These are phyloP conservation scores for Hemerocallis citrina DNA, from an alignment of 106 monocot genomes.

Conservation along the genomic window DNA sequence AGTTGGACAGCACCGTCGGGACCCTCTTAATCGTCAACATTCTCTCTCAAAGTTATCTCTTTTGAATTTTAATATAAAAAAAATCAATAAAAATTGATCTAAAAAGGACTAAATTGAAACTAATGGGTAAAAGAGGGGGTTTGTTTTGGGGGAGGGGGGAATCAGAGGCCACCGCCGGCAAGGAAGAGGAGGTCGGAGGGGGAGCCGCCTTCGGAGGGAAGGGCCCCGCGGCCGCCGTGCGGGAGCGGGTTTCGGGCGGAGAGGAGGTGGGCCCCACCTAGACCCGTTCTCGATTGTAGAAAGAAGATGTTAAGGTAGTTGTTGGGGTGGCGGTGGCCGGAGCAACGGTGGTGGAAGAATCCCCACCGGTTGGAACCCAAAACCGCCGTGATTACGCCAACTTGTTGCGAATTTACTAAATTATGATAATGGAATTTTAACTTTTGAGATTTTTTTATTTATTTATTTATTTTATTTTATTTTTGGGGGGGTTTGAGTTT, in stretches of 20 bases:
- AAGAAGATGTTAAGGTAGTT: neutral
- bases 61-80: neutral
- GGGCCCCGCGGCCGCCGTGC: conserved; percentile 54
- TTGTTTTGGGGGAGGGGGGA: no score
- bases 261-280: conserved; percentile 2
- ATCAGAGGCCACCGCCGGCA: conserved; percentile 51
- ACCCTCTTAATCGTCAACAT: conserved; percentile 55
- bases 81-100: neutral
- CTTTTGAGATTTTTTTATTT: no score
- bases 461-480: no score
- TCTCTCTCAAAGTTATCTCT: neutral
- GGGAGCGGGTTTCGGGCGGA: conserved; percentile 17
- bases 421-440: no score
- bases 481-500: no score
- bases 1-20: conserved; percentile 44
- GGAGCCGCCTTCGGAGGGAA: conserved; percentile 45
- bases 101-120: neutral
- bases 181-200: conserved; percentile 61
- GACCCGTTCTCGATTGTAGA: neutral
- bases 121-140: neutral
- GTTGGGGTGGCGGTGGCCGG: neutral
- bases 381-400: conserved; percentile 12
- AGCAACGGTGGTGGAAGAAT: conserved; percentile 2
- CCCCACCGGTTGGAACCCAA: conserved; percentile 2
- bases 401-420: no score